Percentiles rank a stretch among this genome's conserved stretches.
Conservation (phyloP, 805 yeast species). For the Suhomyces prunicola region DNA sequence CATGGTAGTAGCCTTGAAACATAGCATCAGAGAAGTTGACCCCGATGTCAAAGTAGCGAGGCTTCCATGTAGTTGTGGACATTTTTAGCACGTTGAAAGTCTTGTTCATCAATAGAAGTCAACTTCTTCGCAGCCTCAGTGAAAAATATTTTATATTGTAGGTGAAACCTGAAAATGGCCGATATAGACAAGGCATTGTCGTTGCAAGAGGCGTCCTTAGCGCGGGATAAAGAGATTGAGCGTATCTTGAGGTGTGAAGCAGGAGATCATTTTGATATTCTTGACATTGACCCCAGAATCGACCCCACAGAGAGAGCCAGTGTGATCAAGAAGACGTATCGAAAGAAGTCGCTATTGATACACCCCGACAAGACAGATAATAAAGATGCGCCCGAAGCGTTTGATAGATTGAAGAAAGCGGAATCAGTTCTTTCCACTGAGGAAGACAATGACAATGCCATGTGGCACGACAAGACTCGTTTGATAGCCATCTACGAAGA, state of each 20-base stretch:
- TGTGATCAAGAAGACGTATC: slow-evolving; percentile 46
- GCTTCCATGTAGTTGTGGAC: slow-evolving; percentile 27
- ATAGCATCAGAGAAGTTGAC: slow-evolving; percentile 86
- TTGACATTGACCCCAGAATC: slow-evolving; percentile 39
- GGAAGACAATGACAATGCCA: slow-evolving; percentile 8
- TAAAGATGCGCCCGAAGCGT: slow-evolving; percentile 60
- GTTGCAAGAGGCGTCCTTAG: slow-evolving; percentile 24
- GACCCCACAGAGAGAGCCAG: slow-evolving; percentile 34
- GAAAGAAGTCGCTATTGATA: slow-evolving; percentile 59
- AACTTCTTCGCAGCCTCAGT: neutral
- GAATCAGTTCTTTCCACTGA: slow-evolving; percentile 29
- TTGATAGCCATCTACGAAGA: slow-evolving; percentile 30
- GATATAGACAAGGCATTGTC: slow-evolving; percentile 1
- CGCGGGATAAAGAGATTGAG: slow-evolving; percentile 51
- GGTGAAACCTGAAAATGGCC: neutral
- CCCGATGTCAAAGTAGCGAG: slow-evolving; percentile 45
- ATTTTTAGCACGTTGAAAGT: neutral
- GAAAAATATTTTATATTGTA: neutral
- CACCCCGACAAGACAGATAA: slow-evolving; percentile 67
- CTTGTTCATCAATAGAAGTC: neutral
- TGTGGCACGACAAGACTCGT: slow-evolving; percentile 16
- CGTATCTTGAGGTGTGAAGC: slow-evolving; percentile 48
- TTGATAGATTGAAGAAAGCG: slow-evolving; percentile 57
- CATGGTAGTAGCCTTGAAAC: slow-evolving; percentile 80
- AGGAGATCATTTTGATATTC: slow-evolving; percentile 53